Conservation (phyloP, 495 filamentous ascomycete species). For the Neurospora sp. region DNA sequence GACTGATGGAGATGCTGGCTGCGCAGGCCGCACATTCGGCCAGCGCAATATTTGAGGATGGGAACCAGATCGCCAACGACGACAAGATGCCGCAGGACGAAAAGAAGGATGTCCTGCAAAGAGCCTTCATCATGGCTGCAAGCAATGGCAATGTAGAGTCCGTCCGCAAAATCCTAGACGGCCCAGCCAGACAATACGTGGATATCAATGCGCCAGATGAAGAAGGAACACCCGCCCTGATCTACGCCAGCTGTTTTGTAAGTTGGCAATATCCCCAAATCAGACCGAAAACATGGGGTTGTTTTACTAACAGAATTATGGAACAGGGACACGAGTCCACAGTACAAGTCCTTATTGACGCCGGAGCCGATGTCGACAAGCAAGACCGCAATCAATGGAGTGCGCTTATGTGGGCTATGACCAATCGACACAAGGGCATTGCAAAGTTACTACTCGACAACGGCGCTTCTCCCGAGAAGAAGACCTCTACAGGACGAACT, state of each 20-base stretch:
- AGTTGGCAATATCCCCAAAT: constrained; percentile 22
- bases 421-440: constrained; percentile 91
- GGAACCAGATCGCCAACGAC: constrained; percentile 65
- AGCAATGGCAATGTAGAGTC: constrained; percentile 90
- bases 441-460: constrained; percentile 85
- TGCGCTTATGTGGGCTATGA: constrained; percentile 99
- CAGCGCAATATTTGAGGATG: constrained; percentile 60
- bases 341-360: constrained; percentile 71
- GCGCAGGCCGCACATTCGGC: constrained; percentile 80
- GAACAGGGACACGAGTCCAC: constrained; percentile 81
- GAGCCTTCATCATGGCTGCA: constrained; percentile 85
- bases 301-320: constrained; percentile 9
- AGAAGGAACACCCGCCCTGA: constrained; percentile 87
- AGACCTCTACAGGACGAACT: constrained; percentile 88
- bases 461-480: constrained; percentile 90
- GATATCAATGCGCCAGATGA: constrained; percentile 89
- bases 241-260: constrained; percentile 99
- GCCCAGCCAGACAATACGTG: constrained; percentile 64
- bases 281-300: constrained; percentile 4
- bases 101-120: constrained; percentile 74
- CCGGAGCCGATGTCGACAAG: constrained; percentile 82
- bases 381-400: constrained; percentile 97
- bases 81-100: constrained; percentile 63
- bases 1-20: constrained; percentile 92
- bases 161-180: constrained; percentile 64